Evolutionary conservation across 2,329 filamentous ascomycete species (phyloP), one percentile per base, ranked within the genome.

Genomic region (Claviceps quebecensis): DNA sequence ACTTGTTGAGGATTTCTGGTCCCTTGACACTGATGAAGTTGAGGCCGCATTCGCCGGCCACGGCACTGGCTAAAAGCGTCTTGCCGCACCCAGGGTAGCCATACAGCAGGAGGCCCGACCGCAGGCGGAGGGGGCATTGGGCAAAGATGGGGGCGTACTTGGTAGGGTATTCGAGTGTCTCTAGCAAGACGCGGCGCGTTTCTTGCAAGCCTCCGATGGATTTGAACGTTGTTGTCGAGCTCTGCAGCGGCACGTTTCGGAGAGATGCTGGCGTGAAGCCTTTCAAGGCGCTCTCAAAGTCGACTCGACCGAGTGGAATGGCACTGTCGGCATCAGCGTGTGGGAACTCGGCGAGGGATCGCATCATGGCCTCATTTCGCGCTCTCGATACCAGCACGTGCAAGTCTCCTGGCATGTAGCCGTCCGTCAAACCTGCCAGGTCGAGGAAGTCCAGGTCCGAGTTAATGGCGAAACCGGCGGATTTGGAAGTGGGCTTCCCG

Each of bases 1-100:
- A 98, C 69, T 98, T 98, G 74, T 98, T 98, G 51, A 98, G 71
- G 53, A 98, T 97, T 67, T 98, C 94, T 0, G 93, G 93, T 0
- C 93, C 93, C 70, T 98, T 98, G 62, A 98, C 93, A 41, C 84
- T 90, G 67, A 98, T 98, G 68, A 98, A 98, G 67, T 98, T 98
- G 54, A 98, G 81, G 0, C 91, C 91, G 62, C 91, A 97, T 70
- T 98, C 93, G 52, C 91, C 91, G 13, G 94, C 93, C n/a, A 98
- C 91, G 0, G 93, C 93, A 53, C 87, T 95, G 19, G 94, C 93
- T 9, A 98, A 80, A 8, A 98, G 76, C 0, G 93, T 98, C 70
- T 98, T 98, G 55, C 94, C 94, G 62, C 93, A 97, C 2, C 93
- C 93, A 0, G 93, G 93, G 61, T 86, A 97, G 29, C 93, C 93